Base-by-base conservation (phyloP, 306 rosid genomes). In the Prinsepia uniflora region DNA sequence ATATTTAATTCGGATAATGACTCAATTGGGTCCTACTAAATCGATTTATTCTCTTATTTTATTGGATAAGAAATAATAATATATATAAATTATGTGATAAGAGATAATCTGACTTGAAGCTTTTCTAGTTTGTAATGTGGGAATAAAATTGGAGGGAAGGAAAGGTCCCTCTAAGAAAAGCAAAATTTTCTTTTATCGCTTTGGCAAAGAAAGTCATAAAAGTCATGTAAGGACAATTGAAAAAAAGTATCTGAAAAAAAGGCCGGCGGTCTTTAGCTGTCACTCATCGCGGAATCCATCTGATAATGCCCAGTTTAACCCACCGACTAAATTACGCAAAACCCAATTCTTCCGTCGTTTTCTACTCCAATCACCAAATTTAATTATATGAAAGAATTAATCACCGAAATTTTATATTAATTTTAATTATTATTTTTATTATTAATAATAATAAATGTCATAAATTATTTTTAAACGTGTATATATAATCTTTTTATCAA, bases 91-190 rank as follows among this genome's bases (percentile, higher is more conserved):
- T 30, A 30, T 30, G 36, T 30, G 36, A 3, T 30, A 30, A 2
- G 36, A 30, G 2, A 24, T 24, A 24, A 30, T 30, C 36, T 30
- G 36, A 30, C 4, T 30, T 30, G 2, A 30, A 30, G 36, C 36
- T 30, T 30, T 30, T 30, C 41, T n/a, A 1, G 41, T 69, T 54
- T 19, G 22, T 3, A 7, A 41, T 70, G 64, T 14, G 15, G 64
- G 63, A 70, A 68, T 55, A 55, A 42, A 41, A 42, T 13, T 54
- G 10, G 13, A 10, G 55, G 18, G 1, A 7, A 6, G 65, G 17
- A 56, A 56, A 70, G 57, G 74, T 17, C 7, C 74, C 22, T 70
- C 56, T 43, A 14, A 39, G 1, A 43, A 56, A 70, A 70, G 65
- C 65, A 41, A 39, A 19, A 7, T 4, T 20, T 19, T 20, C 10